Conservation (phyloP, 2,329 filamentous ascomycete species). For the Scedosporium dehoogii region DNA sequence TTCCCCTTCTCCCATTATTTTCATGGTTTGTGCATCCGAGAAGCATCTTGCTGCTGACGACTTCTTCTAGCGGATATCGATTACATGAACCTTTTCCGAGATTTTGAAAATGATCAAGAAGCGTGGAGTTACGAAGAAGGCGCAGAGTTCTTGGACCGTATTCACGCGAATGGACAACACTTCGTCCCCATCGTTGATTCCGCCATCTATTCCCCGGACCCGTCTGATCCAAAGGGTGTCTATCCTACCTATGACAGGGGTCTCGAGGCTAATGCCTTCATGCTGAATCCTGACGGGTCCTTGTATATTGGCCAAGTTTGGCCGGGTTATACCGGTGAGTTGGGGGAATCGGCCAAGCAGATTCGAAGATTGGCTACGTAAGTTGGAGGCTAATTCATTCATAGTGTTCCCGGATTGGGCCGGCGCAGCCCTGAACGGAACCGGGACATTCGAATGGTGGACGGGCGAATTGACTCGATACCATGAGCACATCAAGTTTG, state of each 20-base stretch:
- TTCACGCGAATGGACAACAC: slow-evolving; percentile 57
- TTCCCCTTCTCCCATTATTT: not conserved
- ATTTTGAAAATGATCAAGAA: slow-evolving; percentile 56
- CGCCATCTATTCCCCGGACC: slow-evolving; percentile 60
- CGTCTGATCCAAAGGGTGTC: slow-evolving; percentile 54
- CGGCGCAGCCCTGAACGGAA: slow-evolving; percentile 48
- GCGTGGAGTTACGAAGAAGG: slow-evolving; percentile 7
- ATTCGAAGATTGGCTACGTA: not conserved
- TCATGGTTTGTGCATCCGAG: not conserved
- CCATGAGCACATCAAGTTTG: slow-evolving; percentile 40
- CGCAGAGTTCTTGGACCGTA: slow-evolving; percentile 37
- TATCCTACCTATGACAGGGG: slow-evolving; percentile 55
- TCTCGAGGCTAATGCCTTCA: slow-evolving; percentile 38
- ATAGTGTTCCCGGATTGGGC: slow-evolving; percentile 62
- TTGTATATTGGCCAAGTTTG: slow-evolving; percentile 56
- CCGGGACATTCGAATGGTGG: slow-evolving; percentile 61
- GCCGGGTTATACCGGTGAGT: slow-evolving; percentile 52
- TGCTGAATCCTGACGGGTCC: slow-evolving; percentile 49
- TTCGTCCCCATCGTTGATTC: slow-evolving; percentile 69
- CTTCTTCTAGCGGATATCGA: slow-evolving; percentile 51
- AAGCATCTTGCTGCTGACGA: not conserved
- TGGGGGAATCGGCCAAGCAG: not conserved
- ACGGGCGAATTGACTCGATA: slow-evolving; percentile 48
- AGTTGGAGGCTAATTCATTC: not conserved
- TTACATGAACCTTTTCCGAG: slow-evolving; percentile 46